Evolutionary conservation across 1,284 basidiomycete species (phyloP).

Genomic region (Malassezia caprae): DNA sequence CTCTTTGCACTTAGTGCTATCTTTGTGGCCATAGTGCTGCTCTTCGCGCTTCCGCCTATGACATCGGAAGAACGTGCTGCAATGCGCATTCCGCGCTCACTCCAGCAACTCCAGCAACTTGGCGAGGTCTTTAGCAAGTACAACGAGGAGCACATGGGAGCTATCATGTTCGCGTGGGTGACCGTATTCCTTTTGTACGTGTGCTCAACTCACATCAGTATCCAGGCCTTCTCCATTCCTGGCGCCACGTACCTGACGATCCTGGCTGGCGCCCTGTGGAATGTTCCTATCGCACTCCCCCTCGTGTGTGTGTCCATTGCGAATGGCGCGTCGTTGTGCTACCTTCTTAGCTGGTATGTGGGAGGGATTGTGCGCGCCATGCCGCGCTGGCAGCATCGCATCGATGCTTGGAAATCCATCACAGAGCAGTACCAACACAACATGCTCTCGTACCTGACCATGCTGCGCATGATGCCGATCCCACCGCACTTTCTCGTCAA

Average conservation of each 20-base stretch:
- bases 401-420: slow-evolving; percentile 70
- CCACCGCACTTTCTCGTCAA: slow-evolving; percentile 72
- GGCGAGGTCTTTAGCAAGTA: slow-evolving; percentile 49
- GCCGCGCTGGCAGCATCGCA: slow-evolving; percentile 65
- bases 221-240: slow-evolving; percentile 91
- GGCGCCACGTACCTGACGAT: slow-evolving; percentile 98
- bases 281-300: slow-evolving; percentile 74
- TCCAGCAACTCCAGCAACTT: slow-evolving; percentile 49
- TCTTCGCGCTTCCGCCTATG: slow-evolving; percentile 29
- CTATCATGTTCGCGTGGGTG: slow-evolving; percentile 48
- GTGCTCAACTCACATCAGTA: slow-evolving; percentile 1
- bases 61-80: slow-evolving; percentile 24
- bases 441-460: slow-evolving; percentile 76
- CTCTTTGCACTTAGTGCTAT: slow-evolving; percentile 18
- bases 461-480: slow-evolving; percentile 71
- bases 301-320: slow-evolving; percentile 76
- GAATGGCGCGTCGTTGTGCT: slow-evolving; percentile 81
- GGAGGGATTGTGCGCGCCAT: slow-evolving; percentile 51
- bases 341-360: slow-evolving; percentile 76
- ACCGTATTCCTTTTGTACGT: slow-evolving; percentile 77
- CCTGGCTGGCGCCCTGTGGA: slow-evolving; percentile 89
- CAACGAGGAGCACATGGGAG: slow-evolving; percentile 44
- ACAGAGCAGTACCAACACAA: slow-evolving; percentile 65
- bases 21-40: slow-evolving; percentile 28
- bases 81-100: slow-evolving; percentile 47